A percentile compares a stretch with the other conserved stretches of the same genome.
These are phyloP conservation scores for Hanseniaspora sp. DNA, from an alignment of 1,139 yeast species.

Conservation along the genomic window DNA sequence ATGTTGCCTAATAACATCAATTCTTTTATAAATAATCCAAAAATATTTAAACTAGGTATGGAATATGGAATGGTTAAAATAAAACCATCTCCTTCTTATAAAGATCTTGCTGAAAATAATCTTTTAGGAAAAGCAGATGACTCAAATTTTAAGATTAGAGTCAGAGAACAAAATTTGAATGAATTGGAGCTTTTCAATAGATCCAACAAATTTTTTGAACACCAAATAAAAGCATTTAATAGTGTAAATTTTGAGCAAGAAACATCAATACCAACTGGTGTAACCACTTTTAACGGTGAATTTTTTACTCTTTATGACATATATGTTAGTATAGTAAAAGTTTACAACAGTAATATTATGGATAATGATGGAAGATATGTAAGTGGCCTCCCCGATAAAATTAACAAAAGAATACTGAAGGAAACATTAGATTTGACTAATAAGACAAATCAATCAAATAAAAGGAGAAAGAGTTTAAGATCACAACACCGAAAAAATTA, in stretches of 20 bases:
- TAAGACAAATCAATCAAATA: neutral
- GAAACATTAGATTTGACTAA: neutral
- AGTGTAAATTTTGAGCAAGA: conserved; percentile 33
- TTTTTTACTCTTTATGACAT: conserved; percentile 44
- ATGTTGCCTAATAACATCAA: conserved; percentile 40
- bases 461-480: neutral
- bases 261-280: conserved; percentile 1
- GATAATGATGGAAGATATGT: neutral
- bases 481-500: neutral
- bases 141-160: conserved; percentile 46
- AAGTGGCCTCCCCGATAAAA: neutral
- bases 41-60: conserved; percentile 42
- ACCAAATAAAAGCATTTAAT: conserved; percentile 48
- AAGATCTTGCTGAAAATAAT: conserved; percentile 30
- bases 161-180: conserved; percentile 51
- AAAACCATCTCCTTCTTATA: conserved; percentile 51
- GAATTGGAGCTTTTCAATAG: conserved; percentile 55
- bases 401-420: neutral
- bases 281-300: neutral
- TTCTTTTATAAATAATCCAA: conserved; percentile 43
- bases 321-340: conserved; percentile 36
- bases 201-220: conserved; percentile 49
- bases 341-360: neutral
- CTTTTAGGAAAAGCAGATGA: conserved; percentile 18
- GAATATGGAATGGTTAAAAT: conserved; percentile 55